These are phyloP conservation scores for Penicillium sp. DNA, from an alignment of 2,329 filamentous ascomycete genomes.

Conservation along the genomic window DNA sequence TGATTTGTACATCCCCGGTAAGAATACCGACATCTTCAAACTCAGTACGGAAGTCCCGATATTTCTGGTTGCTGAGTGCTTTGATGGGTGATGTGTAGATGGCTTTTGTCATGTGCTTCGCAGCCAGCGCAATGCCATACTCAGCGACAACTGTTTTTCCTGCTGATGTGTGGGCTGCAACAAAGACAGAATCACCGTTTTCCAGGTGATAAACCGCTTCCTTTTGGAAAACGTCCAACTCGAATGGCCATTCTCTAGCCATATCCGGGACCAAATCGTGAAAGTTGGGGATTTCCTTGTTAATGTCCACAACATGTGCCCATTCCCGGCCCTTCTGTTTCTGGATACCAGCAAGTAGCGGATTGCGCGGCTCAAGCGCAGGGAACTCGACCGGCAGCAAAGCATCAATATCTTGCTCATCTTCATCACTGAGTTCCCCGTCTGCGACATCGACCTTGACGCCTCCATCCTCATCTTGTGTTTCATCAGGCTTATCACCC, in stretches of 20 bases:
- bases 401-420: conserved; percentile 70
- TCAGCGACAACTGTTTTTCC: conserved; percentile 98
- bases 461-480: conserved; percentile 8
- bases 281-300: conserved; percentile 91
- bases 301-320: conserved; percentile 98
- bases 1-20: conserved; percentile 96
- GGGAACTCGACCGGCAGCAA: conserved; percentile 91
- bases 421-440: conserved; percentile 33
- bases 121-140: conserved; percentile 92
- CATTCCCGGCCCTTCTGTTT: conserved; percentile 81
- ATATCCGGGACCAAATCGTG: conserved; percentile 90
- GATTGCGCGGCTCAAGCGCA: conserved; percentile 79
- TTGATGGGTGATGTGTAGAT: conserved; percentile 99
- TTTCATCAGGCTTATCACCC: conserved; percentile 53
- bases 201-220: conserved; percentile 98
- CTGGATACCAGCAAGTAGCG: conserved; percentile 67
- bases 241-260: conserved; percentile 94
- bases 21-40: conserved; percentile 97
- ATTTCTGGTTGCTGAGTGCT: conserved; percentile 97
- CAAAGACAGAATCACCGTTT: conserved; percentile 94
- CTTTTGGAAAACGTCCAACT: conserved; percentile 97
- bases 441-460: conserved; percentile 26
- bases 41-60: conserved; percentile 83
- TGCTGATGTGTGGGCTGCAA: conserved; percentile 94
- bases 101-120: conserved; percentile 99